A percentile compares a stretch with the other conserved stretches of the same genome.
Conservation (phyloP, 805 yeast species). For the Myxozyma neotropica region DNA sequence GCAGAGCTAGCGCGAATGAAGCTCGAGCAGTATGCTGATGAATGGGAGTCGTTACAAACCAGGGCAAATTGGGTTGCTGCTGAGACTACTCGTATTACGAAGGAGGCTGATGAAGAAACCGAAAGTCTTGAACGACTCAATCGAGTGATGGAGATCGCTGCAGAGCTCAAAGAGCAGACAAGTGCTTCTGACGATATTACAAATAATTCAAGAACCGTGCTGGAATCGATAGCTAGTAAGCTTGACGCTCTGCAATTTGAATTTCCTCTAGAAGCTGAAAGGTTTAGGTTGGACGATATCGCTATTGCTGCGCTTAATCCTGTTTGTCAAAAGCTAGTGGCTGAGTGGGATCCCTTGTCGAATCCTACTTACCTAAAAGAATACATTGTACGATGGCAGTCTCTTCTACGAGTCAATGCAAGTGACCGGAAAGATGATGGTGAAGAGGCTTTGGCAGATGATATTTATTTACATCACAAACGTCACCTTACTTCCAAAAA, state of each 20-base stretch:
- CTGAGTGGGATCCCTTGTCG: slow-evolving; percentile 47
- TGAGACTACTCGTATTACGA: slow-evolving; percentile 18
- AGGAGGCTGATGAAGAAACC: slow-evolving; percentile 23
- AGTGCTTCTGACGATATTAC: background rate
- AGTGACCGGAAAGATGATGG: background rate
- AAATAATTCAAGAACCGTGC: slow-evolving; percentile 25
- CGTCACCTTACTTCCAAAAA: slow-evolving; percentile 18
- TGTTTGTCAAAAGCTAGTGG: slow-evolving; percentile 34
- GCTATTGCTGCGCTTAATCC: slow-evolving; percentile 36
- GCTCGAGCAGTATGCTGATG: slow-evolving; percentile 31
- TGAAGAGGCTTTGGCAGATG: slow-evolving; percentile 4
- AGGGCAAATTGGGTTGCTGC: slow-evolving; percentile 19
- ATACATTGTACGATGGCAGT: slow-evolving; percentile 40
- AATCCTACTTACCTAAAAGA: slow-evolving; percentile 43
- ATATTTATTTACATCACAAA: slow-evolving; percentile 12
- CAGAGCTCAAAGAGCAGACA: background rate
- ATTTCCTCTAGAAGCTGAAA: slow-evolving; percentile 28
- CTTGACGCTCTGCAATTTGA: slow-evolving; percentile 37
- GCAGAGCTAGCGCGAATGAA: slow-evolving; percentile 32
- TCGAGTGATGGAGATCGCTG: slow-evolving; percentile 12
- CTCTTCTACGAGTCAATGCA: slow-evolving; percentile 23
- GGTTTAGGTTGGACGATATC: slow-evolving; percentile 35
- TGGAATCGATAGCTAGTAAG: slow-evolving; percentile 42
- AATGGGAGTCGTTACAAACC: slow-evolving; percentile 33
- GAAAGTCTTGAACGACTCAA: slow-evolving; percentile 23